Base-by-base conservation (phyloP, 2,329 filamentous ascomycete species). In the Alternaria brassicae region DNA sequence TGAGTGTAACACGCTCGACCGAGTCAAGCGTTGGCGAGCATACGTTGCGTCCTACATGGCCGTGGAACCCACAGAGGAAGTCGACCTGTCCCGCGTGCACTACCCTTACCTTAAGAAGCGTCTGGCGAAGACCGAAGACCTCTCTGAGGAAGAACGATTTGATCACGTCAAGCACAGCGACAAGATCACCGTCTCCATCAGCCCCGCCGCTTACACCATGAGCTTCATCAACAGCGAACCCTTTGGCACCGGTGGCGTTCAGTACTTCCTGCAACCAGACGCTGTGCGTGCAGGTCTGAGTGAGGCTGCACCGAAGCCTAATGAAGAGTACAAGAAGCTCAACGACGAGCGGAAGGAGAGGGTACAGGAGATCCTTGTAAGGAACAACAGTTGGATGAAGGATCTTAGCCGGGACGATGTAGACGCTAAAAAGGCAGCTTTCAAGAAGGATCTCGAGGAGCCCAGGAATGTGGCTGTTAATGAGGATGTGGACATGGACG, bases 21-120 rank as follows among this genome's bases (percentile, higher is more conserved):
- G 82, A 4, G 84, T 88, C 65, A 84, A 84, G 62, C 82, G 88
- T 37, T 99, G 95, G 95, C 91, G 94, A 70, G 96, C 96, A 80
- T 99, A 99, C 76, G 92, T 97, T 57, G 93, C 94, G 17, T 93
- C 93, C 0, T 98, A 91, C 78, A 91, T 92, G 67, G 91, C 92
- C 63, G 86, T 93, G 23, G 92, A 97, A 72, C 91, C 92, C 2
- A 99, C 95, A 0, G 83, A 81, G 53, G 77, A 78, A 41, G 73
- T 83, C 9, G 69, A 73, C 47, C 56, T 61, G 47, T 63, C 60
- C 28, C 66, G 67, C 13, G 71, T 82, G n/a, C 64, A 69, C 27
- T 70, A 76, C 9, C 80, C 81, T 0, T 78, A 81, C 58, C 73
- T 82, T 44, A 81, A 78, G 64, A 75, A 81, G 50, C 76, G 76